Evolutionary conservation across 139 green algal genomes (phyloP).

Genomic region (Auxenochlorella pyrenoidosa): DNA sequence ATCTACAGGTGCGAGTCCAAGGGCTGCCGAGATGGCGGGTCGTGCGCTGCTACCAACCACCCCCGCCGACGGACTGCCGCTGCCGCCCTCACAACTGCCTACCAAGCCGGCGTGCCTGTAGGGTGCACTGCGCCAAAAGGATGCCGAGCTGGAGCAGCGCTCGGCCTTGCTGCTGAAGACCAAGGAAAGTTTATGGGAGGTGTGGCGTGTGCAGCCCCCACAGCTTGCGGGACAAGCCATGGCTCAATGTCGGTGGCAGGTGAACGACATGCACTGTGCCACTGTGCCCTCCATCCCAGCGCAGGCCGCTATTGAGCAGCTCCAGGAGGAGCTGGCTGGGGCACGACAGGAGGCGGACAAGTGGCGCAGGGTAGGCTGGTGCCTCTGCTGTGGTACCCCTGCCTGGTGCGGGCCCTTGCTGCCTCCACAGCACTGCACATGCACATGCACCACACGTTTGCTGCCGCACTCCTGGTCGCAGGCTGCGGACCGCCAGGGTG

Average conservation of each 20-base stretch:
- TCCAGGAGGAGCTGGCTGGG: conserved; percentile 27
- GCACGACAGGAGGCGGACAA: not conserved
- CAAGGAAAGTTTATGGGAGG: not conserved
- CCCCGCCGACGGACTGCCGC: not conserved
- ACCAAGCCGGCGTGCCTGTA: too few species aligned
- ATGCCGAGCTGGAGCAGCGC: conserved; percentile 30
- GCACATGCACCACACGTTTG: not conserved
- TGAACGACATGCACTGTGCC: too few species aligned
- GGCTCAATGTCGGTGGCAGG: too few species aligned
- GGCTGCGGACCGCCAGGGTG: conserved; percentile 7
- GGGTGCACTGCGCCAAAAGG: conserved; percentile 13
- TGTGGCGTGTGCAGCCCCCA: too few species aligned
- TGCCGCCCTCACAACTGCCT: not conserved
- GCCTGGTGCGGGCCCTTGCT: not conserved
- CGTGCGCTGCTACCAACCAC: not conserved
- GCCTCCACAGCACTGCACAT: not conserved
- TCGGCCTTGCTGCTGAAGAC: conserved; percentile 23
- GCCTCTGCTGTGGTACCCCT: too few species aligned
- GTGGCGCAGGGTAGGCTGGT: not conserved
- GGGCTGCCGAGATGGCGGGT: not conserved
- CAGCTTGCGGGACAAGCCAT: too few species aligned
- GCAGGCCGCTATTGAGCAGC: conserved; percentile 38
- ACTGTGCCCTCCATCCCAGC: not conserved
- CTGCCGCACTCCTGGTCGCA: not conserved
- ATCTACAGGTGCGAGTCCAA: not conserved